phyloP scores from a whole-genome alignment of 495 filamentous ascomycete species.

The Aspergillus sclerotiicarbonarius region DNA sequence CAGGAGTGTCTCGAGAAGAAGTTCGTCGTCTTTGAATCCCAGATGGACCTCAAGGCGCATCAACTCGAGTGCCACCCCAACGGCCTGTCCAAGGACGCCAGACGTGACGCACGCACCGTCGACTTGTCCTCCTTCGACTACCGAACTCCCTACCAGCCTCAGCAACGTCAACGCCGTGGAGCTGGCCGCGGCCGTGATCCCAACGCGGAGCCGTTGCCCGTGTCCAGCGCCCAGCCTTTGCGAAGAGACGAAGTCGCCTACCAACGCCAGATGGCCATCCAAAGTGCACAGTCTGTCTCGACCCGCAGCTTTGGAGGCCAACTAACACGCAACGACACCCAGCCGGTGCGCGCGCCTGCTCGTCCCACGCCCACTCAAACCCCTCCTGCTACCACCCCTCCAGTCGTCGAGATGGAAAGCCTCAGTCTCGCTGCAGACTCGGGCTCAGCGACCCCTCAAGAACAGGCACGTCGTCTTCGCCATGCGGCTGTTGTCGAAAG shows the following conservation, averaged over 20 bases:
- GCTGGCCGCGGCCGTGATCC: conserved; percentile 68
- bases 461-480: conserved; percentile 74
- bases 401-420: conserved; percentile 41
- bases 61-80: conserved; percentile 75
- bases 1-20: conserved; percentile 92
- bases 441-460: conserved; percentile 58
- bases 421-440: conserved; percentile 35
- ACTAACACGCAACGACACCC: conserved; percentile 57
- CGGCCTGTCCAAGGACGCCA: conserved; percentile 75
- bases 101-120: conserved; percentile 80
- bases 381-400: conserved; percentile 36
- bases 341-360: conserved; percentile 42
- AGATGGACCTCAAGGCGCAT: conserved; percentile 90
- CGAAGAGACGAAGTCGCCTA: conserved; percentile 87
- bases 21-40: conserved; percentile 93
- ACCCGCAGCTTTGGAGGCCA: conserved; percentile 80
- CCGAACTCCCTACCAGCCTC: conserved; percentile 67
- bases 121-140: conserved; percentile 85
- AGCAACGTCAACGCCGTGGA: conserved; percentile 53
- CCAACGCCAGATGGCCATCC: conserved; percentile 88
- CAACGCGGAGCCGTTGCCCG: conserved; percentile 75
- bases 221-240: conserved; percentile 78
- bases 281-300: conserved; percentile 75
- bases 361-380: conserved; percentile 38
- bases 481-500: conserved; percentile 77